Conservation (phyloP, 805 yeast genomes). For the Kluyveromyces starmeri region DNA sequence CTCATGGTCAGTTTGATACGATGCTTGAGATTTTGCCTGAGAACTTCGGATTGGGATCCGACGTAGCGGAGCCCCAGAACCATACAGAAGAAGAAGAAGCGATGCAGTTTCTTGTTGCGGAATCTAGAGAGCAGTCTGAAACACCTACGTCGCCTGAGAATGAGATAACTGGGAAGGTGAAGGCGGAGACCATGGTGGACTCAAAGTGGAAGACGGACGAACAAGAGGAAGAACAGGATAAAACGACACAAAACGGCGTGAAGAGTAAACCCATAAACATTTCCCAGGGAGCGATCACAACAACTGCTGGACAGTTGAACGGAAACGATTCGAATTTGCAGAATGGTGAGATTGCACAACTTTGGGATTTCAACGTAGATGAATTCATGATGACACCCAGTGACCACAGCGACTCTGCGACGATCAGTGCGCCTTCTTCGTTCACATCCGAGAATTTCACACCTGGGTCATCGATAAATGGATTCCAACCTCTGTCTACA, state of each 20-base stretch:
- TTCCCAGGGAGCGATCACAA: not conserved
- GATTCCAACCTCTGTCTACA: not conserved
- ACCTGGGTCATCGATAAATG: not conserved
- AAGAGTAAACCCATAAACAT: conserved; percentile 24
- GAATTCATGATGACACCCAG: conserved; percentile 30
- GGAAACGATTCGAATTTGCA: conserved; percentile 17
- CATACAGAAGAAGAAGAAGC: too few relatives aligned
- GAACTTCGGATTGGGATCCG: conserved; percentile 16
- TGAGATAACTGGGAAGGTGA: too few relatives aligned
- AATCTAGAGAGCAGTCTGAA: too few relatives aligned
- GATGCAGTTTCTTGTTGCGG: too few relatives aligned
- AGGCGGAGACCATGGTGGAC: too few relatives aligned
- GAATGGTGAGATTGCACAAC: conserved; percentile 33
- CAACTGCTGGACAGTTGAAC: conserved; percentile 5
- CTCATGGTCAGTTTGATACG: conserved; percentile 19
- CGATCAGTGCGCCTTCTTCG: conserved; percentile 31
- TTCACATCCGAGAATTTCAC: conserved; percentile 18
- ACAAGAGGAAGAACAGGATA: too few relatives aligned
- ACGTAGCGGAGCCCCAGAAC: not conserved
- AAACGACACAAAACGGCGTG: not conserved
- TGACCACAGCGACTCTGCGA: conserved; percentile 27
- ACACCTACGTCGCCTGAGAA: too few relatives aligned
- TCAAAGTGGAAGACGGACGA: too few relatives aligned
- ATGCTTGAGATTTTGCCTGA: conserved; percentile 31
- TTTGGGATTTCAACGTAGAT: conserved; percentile 34